Evolutionary conservation across 2,329 filamentous ascomycete species (phyloP).

Genomic region (Ramularia collo-cygni): DNA sequence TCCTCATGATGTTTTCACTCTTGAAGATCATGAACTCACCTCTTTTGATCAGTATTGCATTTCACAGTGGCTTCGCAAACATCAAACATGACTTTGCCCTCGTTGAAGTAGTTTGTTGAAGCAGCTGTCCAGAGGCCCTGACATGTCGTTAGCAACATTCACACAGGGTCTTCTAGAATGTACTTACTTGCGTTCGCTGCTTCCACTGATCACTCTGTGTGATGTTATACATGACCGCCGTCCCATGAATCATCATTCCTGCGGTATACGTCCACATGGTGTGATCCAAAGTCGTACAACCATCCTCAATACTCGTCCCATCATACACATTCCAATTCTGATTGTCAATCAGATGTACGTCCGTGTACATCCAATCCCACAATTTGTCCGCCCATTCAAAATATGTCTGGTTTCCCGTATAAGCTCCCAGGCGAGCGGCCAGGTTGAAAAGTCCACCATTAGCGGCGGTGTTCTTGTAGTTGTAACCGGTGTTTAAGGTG

Average conservation of each 20-base stretch:
- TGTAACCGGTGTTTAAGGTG: constrained; percentile 44
- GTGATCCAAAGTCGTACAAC: constrained; percentile 40
- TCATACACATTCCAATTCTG: constrained; percentile 40
- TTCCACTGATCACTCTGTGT: constrained; percentile 14
- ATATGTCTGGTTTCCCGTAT: constrained; percentile 48
- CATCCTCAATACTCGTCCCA: constrained; percentile 39
- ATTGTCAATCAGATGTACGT: constrained; percentile 53
- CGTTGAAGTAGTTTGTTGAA: constrained; percentile 36
- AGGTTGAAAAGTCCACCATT: constrained; percentile 48
- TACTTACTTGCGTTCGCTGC: background rate
- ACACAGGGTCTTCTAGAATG: too few relatives aligned
- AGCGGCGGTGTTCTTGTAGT: constrained; percentile 52
- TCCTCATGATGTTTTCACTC: background rate
- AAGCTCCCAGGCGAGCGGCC: constrained; percentile 35
- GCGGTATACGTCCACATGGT: constrained; percentile 44
- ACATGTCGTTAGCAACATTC: too few relatives aligned
- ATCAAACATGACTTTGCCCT: constrained; percentile 37
- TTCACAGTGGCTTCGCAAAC: constrained; percentile 36
- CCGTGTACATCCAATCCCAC: constrained; percentile 31
- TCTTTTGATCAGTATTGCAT: constrained; percentile 38
- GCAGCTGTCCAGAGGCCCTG: constrained; percentile 22
- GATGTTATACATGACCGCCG: constrained; percentile 35
- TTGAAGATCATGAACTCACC: constrained; percentile 19
- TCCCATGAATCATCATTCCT: constrained; percentile 38
- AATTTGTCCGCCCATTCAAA: constrained; percentile 53